Conservation (phyloP, 805 yeast species). For the Schwanniomyces polymorphus region DNA sequence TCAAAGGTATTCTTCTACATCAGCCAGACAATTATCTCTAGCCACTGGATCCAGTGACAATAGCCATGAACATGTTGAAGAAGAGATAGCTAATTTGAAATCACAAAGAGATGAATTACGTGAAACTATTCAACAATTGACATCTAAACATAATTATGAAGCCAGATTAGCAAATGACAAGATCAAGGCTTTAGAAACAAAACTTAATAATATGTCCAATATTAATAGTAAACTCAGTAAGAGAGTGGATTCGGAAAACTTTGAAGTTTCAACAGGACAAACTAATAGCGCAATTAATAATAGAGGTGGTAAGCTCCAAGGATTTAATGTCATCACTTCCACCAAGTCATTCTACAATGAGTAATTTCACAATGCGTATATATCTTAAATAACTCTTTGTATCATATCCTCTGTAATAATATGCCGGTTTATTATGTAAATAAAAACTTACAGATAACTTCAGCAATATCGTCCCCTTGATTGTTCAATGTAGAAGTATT, state of each 20-base stretch:
- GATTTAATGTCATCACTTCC: conserved; percentile 38
- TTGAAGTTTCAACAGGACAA: neutral
- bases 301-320: conserved; percentile 39
- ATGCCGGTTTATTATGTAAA: neutral
- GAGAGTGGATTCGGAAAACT: conserved; percentile 12
- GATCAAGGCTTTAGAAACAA: conserved; percentile 28
- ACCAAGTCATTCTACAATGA: conserved; percentile 22
- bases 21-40: conserved; percentile 7
- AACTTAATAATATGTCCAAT: conserved; percentile 25
- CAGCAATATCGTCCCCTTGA: conserved; percentile 40
- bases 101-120: conserved; percentile 42
- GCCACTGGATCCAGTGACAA: neutral
- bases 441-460: conserved; percentile 33
- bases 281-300: conserved; percentile 4
- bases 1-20: neutral
- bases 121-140: conserved; percentile 37
- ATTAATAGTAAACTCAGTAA: conserved; percentile 36
- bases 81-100: conserved; percentile 22
- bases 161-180: conserved; percentile 35
- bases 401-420: neutral
- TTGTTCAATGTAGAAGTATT: conserved; percentile 32
- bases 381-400: neutral
- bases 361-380: neutral
- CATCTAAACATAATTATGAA: conserved; percentile 35
- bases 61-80: conserved; percentile 11